Base-by-base conservation (phyloP, 2,329 filamentous ascomycete species). In the Fusarium cyanostomum region DNA sequence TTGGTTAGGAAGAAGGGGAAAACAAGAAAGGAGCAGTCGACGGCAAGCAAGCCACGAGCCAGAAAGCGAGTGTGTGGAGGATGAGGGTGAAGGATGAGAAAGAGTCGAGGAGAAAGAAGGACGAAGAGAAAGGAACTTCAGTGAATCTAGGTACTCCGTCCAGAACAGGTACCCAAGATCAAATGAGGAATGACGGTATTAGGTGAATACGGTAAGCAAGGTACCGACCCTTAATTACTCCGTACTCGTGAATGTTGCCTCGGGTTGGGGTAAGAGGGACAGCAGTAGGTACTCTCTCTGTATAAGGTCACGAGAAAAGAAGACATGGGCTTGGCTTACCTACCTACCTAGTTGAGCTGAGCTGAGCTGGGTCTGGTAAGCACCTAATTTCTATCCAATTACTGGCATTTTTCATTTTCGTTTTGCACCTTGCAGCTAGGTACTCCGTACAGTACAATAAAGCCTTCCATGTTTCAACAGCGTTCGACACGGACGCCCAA, bases 381-480 rank as follows among this genome's bases (percentile, higher is more conserved):
- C 52, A 39, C 21, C 21, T 21, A 21, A 26, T 37, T 39, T 46
- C 12, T 39, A 48, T 24, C 42, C 24, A 43, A 48, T 48, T 16
- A 24, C 26, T 16, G 48, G 35, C 28, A 41, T 30, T 37, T 49
- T 37, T 30, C 16, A n/a, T 15, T 50, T 49, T 59, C 18, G 18
- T 18, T 21, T 37, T 49, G 31, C 41, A 43, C 33, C 18, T 24
- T 26, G 26, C 35, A 53, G 30, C 21, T 21, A 21, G 4, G 4
- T 21, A 21, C 21, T 6, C 21, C 4, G 21, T 35, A 13, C 27
- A 45, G 44, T 37, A 48, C 26, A 12, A 27, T 24, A 38, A 31
- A 53, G 51, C 48, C 63, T 54, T 66, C 48, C 63, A 52, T 66
- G 58, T 62, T 64, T 60, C 55, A 54, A 63, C 49, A n/a, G 56